A percentile compares a stretch with the other conserved stretches of the same genome.
Evolutionary conservation across 805 yeast species (phyloP).

Genomic region (Tetrapisispora taiwanensis): DNA sequence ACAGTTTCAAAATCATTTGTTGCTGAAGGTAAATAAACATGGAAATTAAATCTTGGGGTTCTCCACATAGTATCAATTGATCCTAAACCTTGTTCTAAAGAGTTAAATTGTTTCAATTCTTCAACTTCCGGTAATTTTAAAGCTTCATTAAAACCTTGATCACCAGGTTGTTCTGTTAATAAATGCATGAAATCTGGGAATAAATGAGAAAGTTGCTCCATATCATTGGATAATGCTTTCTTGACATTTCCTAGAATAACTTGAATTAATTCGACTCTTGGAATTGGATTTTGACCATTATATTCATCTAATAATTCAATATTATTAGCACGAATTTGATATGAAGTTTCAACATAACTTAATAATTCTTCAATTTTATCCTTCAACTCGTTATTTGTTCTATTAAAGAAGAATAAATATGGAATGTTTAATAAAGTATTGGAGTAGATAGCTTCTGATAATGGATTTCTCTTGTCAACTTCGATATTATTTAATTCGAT

Average conservation of each 20-base stretch:
- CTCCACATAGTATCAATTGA: conserved; percentile 60
- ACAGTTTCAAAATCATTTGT: conserved; percentile 55
- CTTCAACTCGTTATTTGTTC: conserved; percentile 21
- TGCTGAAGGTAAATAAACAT: conserved; percentile 44
- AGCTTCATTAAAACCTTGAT: conserved; percentile 27
- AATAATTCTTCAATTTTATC: conserved; percentile 37
- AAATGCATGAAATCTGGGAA: conserved; percentile 34
- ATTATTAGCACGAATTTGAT: conserved; percentile 13
- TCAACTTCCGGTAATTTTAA: conserved; percentile 31
- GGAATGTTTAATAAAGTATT: conserved; percentile 57
- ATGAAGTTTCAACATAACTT: conserved; percentile 32
- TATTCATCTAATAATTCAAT: conserved; percentile 20
- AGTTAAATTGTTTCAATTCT: conserved; percentile 23
- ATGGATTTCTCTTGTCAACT: conserved; percentile 37
- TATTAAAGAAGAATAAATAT: conserved; percentile 42
- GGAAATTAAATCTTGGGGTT: conserved; percentile 49
- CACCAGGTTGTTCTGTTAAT: conserved; percentile 25
- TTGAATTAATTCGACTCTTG: conserved; percentile 38
- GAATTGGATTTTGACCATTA: conserved; percentile 36
- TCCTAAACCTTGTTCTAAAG: conserved; percentile 33
- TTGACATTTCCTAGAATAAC: conserved; percentile 45
- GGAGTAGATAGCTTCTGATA: conserved; percentile 61
- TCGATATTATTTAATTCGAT: conserved; percentile 41
- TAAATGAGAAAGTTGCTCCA: conserved; percentile 31
- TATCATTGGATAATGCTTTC: conserved; percentile 31